Base-by-base conservation (phyloP, 345 rosid species). In the Diplotaxis tenuifolia region DNA sequence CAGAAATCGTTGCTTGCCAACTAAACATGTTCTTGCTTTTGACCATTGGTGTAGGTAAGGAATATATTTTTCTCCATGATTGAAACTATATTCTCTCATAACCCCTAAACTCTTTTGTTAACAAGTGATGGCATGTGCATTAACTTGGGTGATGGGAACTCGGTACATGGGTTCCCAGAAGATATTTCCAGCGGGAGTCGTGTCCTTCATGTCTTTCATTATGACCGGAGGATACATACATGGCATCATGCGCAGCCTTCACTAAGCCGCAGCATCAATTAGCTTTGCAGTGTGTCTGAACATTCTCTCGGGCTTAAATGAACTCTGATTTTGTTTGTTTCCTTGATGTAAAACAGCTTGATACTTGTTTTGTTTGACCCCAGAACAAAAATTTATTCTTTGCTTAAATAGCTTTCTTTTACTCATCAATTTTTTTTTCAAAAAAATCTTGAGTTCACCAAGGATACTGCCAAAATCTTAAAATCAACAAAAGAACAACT, bases 131-230 rank as follows among this genome's bases (percentile, higher is more conserved):
- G 85, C 99, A 57, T 88, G 88, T 62, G 86, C 85, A 3, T 88
- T 95, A 29, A 74, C 84, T 29, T 89, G 82, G 62, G 92, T 87
- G 74, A 95, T 95, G 99, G 96, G 93, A 29, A 82, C 84, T 1
- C 88, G 99, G 9, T 92, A 92, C 83, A 79, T 79, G 87, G 84
- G 79, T 53, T 91, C 99, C 1, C 85, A 87, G 70, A 92, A 90
- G 87, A 63, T 92, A 56, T 88, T 92, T 63, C 99, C 99, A 0
- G 96, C 99, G 1, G 99, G 97, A 11, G 89, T 95, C 40, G 99
- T 95, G 7, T 89, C 97, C 2, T 81, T 92, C 0, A 73, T 90
- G 63, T 95, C 97, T 4, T 75, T 95, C 36, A 78, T 95, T 22
- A 95, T 95, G 97, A 81, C 96, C 7, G 97, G 86, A 11, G 97